Base-by-base conservation (phyloP, 2,329 filamentous ascomycete species). In the Xylariaceae sp. region DNA sequence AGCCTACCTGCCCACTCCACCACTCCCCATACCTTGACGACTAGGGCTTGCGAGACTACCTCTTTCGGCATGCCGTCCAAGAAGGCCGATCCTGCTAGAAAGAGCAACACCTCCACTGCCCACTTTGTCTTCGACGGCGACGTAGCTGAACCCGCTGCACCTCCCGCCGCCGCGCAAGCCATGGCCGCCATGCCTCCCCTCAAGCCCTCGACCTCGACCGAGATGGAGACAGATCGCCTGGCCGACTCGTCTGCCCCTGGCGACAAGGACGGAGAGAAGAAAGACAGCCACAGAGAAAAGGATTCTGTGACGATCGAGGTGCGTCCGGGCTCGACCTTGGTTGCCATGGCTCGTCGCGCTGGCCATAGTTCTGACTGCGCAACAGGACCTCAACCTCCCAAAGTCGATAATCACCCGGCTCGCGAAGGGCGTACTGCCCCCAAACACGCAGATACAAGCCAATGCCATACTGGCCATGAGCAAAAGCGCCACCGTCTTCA, bases 401-500 rank as follows among this genome's bases (percentile, higher is more conserved):
- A 87, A 85, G 53, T 87, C 83, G 5, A 87, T 90, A 60, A 80
- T 90, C 45, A 83, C 82, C 33, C 72, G 84, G 34, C 69, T 92
- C 21, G 82, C 83, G 25, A 90, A 90, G 62, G 81, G 83, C 25
- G 83, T 86, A 5, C 65, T 92, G 5, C 84, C 85, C 1, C 70
- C 83, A 5, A 88, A 88, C 54, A 89, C 84, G 5, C 82, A 87
- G 59, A 84, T 90, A 31, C 83, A 90, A 56, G 84, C 80, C 51
- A 87, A 88, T 62, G 85, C 85, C 26, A 74, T 89, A 35, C 61
- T 86, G 32, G 85, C 84, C 8, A 72, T 92, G 64, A 82, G 76
- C 45, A 89, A 89, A 61, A 83, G 82, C 58, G 81, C 85, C 6
- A 89, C 83, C 1, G 79, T 92, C 1, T 92, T 92, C 52, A 81